Conservation (phyloP, 371 early-diverging fungal species). For the Umbelopsis sp. region DNA sequence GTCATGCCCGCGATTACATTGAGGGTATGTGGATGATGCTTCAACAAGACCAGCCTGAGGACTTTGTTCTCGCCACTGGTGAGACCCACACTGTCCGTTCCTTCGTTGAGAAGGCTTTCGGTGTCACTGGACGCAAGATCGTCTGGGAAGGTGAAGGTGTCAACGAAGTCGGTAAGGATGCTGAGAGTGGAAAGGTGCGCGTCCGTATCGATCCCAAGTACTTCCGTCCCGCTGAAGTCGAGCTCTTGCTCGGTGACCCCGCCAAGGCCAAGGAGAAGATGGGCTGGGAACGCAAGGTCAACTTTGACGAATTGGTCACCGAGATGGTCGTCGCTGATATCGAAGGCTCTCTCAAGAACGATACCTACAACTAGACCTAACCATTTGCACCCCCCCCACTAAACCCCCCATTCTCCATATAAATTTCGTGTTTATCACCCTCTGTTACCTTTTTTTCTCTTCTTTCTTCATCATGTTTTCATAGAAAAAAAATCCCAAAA, state of each 20-base stretch:
- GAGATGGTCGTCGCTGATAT: slow-evolving; percentile 78
- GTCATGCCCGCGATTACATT: slow-evolving; percentile 86
- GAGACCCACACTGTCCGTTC: slow-evolving; percentile 86
- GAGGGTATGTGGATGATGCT: slow-evolving; percentile 92
- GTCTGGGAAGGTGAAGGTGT: slow-evolving; percentile 82
- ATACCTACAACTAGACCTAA: slow-evolving; percentile 34
- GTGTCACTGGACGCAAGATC: slow-evolving; percentile 68
- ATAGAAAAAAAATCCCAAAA: no score
- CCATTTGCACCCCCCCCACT: neutral
- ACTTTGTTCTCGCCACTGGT: slow-evolving; percentile 85
- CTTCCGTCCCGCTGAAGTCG: slow-evolving; percentile 89
- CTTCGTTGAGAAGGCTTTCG: slow-evolving; percentile 83
- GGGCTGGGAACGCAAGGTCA: slow-evolving; percentile 75
- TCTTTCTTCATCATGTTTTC: neutral
- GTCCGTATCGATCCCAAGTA: slow-evolving; percentile 78
- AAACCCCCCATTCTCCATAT: neutral
- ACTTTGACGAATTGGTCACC: slow-evolving; percentile 69
- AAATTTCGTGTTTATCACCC: neutral
- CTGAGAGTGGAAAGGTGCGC: slow-evolving; percentile 67
- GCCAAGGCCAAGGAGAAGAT: slow-evolving; percentile 72
- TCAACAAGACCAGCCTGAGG: slow-evolving; percentile 78
- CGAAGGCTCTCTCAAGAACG: slow-evolving; percentile 51
- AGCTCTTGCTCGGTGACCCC: slow-evolving; percentile 79
- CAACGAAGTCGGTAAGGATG: slow-evolving; percentile 72
- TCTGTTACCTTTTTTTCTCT: neutral